Percentiles rank a stretch among this genome's conserved stretches.
Conservation (phyloP, 140 eudicot species). For the Bidens hawaiensis region DNA sequence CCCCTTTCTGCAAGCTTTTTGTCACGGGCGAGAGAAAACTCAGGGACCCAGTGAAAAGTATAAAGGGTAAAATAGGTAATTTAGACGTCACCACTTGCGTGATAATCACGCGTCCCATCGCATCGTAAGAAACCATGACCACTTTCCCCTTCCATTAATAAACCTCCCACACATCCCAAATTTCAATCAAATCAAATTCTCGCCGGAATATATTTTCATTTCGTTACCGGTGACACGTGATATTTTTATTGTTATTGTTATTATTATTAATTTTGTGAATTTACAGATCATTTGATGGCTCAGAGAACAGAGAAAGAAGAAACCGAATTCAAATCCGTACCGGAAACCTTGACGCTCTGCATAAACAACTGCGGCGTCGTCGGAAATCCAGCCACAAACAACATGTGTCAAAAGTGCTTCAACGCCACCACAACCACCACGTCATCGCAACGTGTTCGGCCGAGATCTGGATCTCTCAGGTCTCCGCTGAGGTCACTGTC, state of each 20-base stretch:
- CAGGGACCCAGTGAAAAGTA: background rate
- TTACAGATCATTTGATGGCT: slow-evolving; percentile 23
- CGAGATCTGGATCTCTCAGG: slow-evolving; percentile 33
- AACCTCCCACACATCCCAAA: background rate
- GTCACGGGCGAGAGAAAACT: background rate
- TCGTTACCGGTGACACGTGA: too few relatives aligned
- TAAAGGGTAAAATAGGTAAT: background rate
- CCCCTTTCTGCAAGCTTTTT: background rate
- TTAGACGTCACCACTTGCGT: background rate
- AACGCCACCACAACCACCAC: slow-evolving; percentile 29
- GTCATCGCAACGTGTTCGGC: background rate
- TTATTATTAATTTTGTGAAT: background rate
- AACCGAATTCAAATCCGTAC: slow-evolving; percentile 49
- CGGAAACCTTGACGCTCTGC: slow-evolving; percentile 46
- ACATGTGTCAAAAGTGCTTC: slow-evolving; percentile 39
- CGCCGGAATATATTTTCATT: background rate
- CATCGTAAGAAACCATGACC: background rate
- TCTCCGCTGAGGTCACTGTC: slow-evolving; percentile 22
- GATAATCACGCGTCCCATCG: background rate
- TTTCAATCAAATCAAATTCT: background rate
- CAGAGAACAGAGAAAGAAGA: slow-evolving; percentile 55
- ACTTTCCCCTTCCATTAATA: background rate
- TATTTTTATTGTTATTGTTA: background rate
- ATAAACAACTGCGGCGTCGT: slow-evolving; percentile 53
- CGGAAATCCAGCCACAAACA: slow-evolving; percentile 38